Base-by-base conservation (phyloP, 768 basidiomycete species). In the Naganishia vaughanmartiniae region DNA sequence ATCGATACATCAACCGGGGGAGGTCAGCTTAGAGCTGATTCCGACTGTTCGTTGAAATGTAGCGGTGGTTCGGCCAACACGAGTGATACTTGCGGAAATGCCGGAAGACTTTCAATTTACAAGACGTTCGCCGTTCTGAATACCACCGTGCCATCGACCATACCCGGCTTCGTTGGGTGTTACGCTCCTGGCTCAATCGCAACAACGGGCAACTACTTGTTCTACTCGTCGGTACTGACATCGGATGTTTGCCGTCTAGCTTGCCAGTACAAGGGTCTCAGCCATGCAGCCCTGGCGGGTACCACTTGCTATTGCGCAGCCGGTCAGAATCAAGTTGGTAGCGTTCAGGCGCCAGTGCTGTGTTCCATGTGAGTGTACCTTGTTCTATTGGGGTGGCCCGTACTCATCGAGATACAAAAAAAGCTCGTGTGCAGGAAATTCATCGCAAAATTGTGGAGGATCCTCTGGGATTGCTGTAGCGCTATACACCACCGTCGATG, bases 181-280 rank as follows among this genome's bases (percentile, higher is more conserved):
- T 56, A 56, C 31, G 26, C 31, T 7, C 55, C 55, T 11, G 55
- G 55, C 19, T 10, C 5, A 14, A 33, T 56, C 30, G 55, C 55
- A 33, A 56, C 55, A 7, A 56, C 55, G 4, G 55, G 55, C 55
- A 33, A 56, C 19, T 56, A 56, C 17, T 33, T 56, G 55, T 56
- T 56, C 55, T 30, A 56, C 31, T 33, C 33, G 9, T 9, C 30
- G 4, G 6, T 30, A 17, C 33, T 56, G 55, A 56, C 55, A 33
- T 56, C 55, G 6, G 55, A 56, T 34, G 33, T 56, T 11, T 56
- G 31, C 31, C 55, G 55, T 7, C 31, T 33, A 30, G 55, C 55
- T 30, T 56, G 55, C 19, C 55, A 56, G 31, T 56, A 56, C 55
- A 56, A 56, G n/a, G 55, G 55, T 30, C 33, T 56, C 4, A 33